Percentiles rank a stretch among this genome's conserved stretches.
These are phyloP conservation scores for Epicoccum sorghinum DNA, from an alignment of 2,329 filamentous ascomycete genomes.

Conservation along the genomic window DNA sequence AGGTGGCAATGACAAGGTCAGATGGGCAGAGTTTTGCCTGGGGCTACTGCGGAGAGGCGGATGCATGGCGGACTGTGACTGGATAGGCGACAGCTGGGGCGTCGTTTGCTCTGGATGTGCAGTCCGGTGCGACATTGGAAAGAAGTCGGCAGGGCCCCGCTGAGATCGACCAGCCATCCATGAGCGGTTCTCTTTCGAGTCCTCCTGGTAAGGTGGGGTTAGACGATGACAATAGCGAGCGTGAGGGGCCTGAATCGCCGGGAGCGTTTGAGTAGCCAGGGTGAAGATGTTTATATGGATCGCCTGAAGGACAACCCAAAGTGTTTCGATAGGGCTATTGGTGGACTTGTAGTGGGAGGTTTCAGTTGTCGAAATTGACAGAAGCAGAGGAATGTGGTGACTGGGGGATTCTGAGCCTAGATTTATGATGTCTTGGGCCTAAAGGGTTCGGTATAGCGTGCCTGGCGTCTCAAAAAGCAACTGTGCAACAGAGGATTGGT, in stretches of 20 bases:
- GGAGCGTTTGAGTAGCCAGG: constrained; percentile 48
- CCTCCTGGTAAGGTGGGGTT: constrained; percentile 41
- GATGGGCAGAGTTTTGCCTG: constrained; percentile 23
- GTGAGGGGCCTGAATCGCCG: constrained; percentile 42
- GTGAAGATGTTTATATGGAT: constrained; percentile 28
- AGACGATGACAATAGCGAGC: constrained; percentile 41
- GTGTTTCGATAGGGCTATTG: neutral
- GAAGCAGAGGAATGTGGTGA: constrained; percentile 6
- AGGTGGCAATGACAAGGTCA: constrained; percentile 40
- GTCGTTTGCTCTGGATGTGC: constrained; percentile 34
- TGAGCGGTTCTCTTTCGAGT: constrained; percentile 42
- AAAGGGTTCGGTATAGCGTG: constrained; percentile 1
- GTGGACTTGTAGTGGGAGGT: neutral
- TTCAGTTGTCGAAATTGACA: neutral
- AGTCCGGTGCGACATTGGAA: constrained; percentile 37
- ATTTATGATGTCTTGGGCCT: constrained; percentile 1
- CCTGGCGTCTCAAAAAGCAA: neutral
- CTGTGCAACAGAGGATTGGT: neutral
- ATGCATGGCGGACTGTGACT: constrained; percentile 34
- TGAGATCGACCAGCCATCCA: constrained; percentile 40
- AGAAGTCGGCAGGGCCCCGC: constrained; percentile 41
- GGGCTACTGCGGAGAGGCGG: constrained; percentile 30
- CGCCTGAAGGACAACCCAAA: constrained; percentile 17
- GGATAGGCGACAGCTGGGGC: constrained; percentile 37
- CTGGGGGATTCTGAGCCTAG: constrained; percentile 2